Evolutionary conservation across 345 rosid species (phyloP).

Genomic region (Lagerstroemia speciosa): DNA sequence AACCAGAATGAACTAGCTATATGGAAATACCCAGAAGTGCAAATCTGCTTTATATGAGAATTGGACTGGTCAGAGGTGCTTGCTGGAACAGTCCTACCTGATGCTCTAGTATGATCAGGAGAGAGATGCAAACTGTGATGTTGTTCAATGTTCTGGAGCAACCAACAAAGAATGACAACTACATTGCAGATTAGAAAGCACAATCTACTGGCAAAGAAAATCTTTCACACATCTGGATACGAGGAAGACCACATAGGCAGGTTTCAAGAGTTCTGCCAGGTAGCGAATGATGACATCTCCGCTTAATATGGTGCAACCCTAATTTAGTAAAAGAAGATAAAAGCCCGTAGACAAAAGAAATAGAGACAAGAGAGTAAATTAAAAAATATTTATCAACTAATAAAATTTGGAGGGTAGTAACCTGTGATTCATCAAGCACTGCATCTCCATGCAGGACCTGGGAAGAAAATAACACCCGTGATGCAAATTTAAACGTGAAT

Average conservation of each 20-base stretch:
- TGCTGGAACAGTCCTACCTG: no score
- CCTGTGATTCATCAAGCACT: constrained; percentile 67
- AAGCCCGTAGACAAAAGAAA: neutral
- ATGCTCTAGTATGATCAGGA: neutral
- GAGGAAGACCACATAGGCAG: constrained; percentile 81
- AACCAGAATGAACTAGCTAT: neutral
- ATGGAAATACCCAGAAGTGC: no score
- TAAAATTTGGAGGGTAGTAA: constrained; percentile 6
- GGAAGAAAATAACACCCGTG: constrained; percentile 7
- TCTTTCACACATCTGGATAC: constrained; percentile 42
- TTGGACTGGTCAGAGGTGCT: neutral
- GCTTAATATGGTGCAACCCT: constrained; percentile 94
- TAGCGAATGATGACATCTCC: constrained; percentile 91
- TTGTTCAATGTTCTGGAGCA: neutral
- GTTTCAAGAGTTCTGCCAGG: constrained; percentile 68
- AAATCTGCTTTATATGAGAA: neutral
- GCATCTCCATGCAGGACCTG: constrained; percentile 98
- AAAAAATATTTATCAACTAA: neutral
- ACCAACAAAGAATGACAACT: neutral
- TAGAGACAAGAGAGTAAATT: neutral
- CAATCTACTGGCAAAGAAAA: constrained; percentile 1
- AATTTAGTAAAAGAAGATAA: constrained; percentile 3
- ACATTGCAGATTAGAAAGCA: neutral
- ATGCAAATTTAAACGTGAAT: neutral
- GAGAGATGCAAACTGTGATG: neutral